A percentile compares a stretch with the other conserved stretches of the same genome.
Evolutionary conservation across 495 filamentous ascomycete genomes (phyloP).

Genomic region (Neurospora discreta): DNA sequence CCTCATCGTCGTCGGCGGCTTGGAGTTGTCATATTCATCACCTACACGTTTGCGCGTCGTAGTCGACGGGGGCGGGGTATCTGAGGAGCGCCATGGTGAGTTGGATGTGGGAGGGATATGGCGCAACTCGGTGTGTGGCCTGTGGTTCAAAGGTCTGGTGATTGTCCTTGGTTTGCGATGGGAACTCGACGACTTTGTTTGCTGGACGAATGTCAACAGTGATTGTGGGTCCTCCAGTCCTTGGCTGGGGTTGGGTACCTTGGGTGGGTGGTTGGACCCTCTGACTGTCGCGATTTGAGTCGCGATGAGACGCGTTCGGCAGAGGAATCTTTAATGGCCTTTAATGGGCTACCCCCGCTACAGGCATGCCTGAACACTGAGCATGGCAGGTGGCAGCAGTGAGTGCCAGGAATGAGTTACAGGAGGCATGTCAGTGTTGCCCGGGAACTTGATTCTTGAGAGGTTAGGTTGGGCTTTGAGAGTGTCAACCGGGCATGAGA

Average conservation of each 20-base stretch:
- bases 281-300: not conserved
- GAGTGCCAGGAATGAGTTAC: not conserved
- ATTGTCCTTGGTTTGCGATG: not conserved
- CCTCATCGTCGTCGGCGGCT: not conserved
- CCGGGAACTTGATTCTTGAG: not conserved
- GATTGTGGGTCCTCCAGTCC: too few relatives aligned
- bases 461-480: not conserved
- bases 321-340: not conserved
- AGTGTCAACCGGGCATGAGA: not conserved
- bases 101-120: not conserved
- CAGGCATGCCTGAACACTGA: not conserved
- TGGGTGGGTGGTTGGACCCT: too few relatives aligned
- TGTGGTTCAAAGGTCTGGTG: not conserved
- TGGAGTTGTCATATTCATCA: not conserved
- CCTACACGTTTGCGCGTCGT: conserved; percentile 70
- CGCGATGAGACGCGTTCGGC: not conserved
- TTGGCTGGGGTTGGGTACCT: too few relatives aligned
- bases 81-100: conserved; percentile 67
- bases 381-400: not conserved
- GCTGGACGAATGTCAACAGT: not conserved
- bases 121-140: not conserved
- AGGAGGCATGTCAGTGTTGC: not conserved
- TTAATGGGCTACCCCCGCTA: not conserved
- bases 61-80: conserved; percentile 67
- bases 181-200: not conserved